These are phyloP conservation scores for Diplocarpon rosae DNA, from an alignment of 2,329 filamentous ascomycete species.

Conservation along the genomic window DNA sequence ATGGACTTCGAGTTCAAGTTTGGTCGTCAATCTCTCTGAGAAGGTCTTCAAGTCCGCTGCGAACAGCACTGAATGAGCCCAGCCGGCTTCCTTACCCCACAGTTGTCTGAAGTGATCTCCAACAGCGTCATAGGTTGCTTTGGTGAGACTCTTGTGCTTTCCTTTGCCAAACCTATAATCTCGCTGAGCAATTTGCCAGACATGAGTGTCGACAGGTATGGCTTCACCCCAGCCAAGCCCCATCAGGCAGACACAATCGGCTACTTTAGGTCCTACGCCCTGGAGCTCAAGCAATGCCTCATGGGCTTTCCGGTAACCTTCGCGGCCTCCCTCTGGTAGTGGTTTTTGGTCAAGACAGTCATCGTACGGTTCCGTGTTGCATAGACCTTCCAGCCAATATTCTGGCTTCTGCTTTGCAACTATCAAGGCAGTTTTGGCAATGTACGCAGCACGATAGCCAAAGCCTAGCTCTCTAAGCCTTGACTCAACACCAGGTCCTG, in stretches of 20 bases:
- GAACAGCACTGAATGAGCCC: slow-evolving; percentile 95
- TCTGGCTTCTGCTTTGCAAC: slow-evolving; percentile 55
- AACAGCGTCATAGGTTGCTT: slow-evolving; percentile 78
- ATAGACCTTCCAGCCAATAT: slow-evolving; percentile 66
- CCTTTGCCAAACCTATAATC: slow-evolving; percentile 87
- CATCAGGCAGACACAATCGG: slow-evolving; percentile 94
- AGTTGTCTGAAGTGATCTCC: slow-evolving; percentile 80
- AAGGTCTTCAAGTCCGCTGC: slow-evolving; percentile 86
- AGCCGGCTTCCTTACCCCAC: slow-evolving; percentile 90
- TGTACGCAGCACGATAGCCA: slow-evolving; percentile 88
- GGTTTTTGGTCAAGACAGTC: slow-evolving; percentile 42
- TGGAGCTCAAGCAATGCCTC: slow-evolving; percentile 66
- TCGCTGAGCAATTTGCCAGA: slow-evolving; percentile 95
- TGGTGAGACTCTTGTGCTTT: slow-evolving; percentile 77
- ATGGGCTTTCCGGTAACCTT: slow-evolving; percentile 67
- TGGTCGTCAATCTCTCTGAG: slow-evolving; percentile 44
- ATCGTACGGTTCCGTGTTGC: slow-evolving; percentile 74
- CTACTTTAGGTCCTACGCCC: slow-evolving; percentile 92
- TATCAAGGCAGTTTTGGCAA: slow-evolving; percentile 72
- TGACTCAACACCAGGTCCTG: slow-evolving; percentile 61
- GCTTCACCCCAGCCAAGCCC: slow-evolving; percentile 92
- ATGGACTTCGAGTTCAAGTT: slow-evolving; percentile 37
- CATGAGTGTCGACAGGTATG: slow-evolving; percentile 93
- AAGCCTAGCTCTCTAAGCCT: slow-evolving; percentile 78
- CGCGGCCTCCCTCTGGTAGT: slow-evolving; percentile 35